Evolutionary conservation across 345 rosid species (phyloP), one percentile per base, ranked within the genome.

Genomic region (Crucihimalaya himalaica): DNA sequence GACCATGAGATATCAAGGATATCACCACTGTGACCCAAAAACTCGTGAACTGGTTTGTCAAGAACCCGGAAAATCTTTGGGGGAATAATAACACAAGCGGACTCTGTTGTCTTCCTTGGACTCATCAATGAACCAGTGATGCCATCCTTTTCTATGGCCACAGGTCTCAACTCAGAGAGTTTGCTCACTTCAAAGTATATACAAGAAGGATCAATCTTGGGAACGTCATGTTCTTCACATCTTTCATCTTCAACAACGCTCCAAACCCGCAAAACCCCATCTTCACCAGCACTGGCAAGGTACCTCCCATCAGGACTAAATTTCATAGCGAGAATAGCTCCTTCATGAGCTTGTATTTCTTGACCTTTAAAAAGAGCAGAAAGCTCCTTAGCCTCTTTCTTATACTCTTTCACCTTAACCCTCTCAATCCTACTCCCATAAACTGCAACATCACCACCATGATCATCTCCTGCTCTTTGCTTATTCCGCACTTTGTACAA

Each of bases 1-100:
- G 97, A 91, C 97, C 97, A 91, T 9, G 97, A 84, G 51, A 91
- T 76, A 50, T 91, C 97, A 81, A 88, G 82, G 59, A 91, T 83
- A 56, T 89, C 88, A 10, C 85, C 87, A 28, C 18, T 63, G 58
- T 91, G 97, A 28, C 95, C 97, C 51, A 46, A 74, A 61, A 88
- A 87, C 68, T 87, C 97, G 2, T 88, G 91, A 66, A 86, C 31
- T 1, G 97, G 97, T 50, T 77, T 84, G 84, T 91, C 95, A 83
- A 86, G 50, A 45, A 91, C 76, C 63, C 92, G 87, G 55, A 88
- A 88, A 60, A 88, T 86, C 78, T 81, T 91, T 5, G 92, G 92
- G n/a, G 97, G 97, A 60, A 91, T 79, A 50, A 91, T 82, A 20
- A 87, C 87, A 76, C 97, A 91, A 51, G 97, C 92, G 0, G 97